A percentile compares a stretch with the other conserved stretches of the same genome.
These are phyloP conservation scores for Carex parvula DNA, from an alignment of 176 grass and related monocot genomes.

Conservation along the genomic window DNA sequence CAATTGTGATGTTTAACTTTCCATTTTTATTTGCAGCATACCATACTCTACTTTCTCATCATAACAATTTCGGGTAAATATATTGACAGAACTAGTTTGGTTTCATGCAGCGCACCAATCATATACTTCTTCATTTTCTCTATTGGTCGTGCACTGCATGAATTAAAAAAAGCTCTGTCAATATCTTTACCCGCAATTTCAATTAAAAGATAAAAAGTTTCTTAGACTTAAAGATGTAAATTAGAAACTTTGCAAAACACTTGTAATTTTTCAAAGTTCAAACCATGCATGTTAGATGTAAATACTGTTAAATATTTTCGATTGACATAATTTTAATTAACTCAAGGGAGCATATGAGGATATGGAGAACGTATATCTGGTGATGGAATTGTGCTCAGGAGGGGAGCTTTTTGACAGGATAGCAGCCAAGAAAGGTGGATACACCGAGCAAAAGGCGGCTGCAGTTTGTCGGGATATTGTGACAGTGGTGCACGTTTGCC, in stretches of 20 bases:
- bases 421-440: constrained; percentile 48
- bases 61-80: neutral
- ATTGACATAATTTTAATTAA: constrained; percentile 9
- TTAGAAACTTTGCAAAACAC: neutral
- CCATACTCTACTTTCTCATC: neutral
- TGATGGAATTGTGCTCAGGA: constrained; percentile 90
- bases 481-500: constrained; percentile 73
- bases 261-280: neutral
- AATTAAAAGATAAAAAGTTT: neutral
- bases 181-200: neutral
- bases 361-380: constrained; percentile 49
- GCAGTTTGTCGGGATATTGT: constrained; percentile 53
- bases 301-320: neutral
- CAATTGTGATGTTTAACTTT: neutral
- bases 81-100: no score
- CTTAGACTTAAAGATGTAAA: neutral
- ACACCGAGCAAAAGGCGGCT: constrained; percentile 65
- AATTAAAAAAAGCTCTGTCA: no score
- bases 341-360: constrained; percentile 72
- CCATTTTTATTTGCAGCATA: neutral
- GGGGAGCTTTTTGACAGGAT: constrained; percentile 94
- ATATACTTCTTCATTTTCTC: no score
- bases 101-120: no score
- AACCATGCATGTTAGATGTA: neutral
- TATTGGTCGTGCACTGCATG: no score